Evolutionary conservation across 257 asterid species (phyloP).

Genomic region (Nicotiana tomentosiformis): DNA sequence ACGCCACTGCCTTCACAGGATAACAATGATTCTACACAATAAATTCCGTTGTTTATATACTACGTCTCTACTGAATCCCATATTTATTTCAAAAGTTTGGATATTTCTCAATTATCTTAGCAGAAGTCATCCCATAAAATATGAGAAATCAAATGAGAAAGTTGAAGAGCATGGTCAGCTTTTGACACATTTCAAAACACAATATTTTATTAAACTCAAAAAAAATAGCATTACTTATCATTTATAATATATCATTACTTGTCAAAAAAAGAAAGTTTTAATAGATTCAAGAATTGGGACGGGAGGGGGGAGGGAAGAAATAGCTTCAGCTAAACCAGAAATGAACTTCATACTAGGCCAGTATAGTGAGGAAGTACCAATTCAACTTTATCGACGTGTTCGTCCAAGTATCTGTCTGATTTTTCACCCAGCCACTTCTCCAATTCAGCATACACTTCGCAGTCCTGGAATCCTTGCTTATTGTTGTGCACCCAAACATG

Average conservation of each 20-base stretch:
- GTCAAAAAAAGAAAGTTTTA: too few species aligned
- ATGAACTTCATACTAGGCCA: background rate
- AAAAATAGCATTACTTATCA: too few species aligned
- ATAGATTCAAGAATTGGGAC: background rate
- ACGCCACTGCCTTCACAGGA: background rate
- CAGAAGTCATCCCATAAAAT: background rate
- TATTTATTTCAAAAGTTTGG: background rate
- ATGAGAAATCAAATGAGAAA: background rate
- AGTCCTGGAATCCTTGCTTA: constrained; percentile 86
- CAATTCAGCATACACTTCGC: constrained; percentile 70
- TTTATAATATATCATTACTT: background rate
- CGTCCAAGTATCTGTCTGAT: constrained; percentile 56
- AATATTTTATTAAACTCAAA: background rate
- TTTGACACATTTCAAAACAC: background rate
- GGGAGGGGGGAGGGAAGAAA: background rate
- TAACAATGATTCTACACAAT: background rate
- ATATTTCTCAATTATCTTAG: background rate
- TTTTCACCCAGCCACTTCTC: constrained; percentile 69
- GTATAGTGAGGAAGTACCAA: constrained; percentile 38
- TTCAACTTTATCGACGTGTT: constrained; percentile 49
- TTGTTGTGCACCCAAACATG: constrained; percentile 75
- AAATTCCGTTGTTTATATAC: background rate
- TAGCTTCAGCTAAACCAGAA: background rate
- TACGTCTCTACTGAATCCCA: background rate
- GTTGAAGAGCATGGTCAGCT: background rate